A percentile compares a stretch with the other conserved stretches of the same genome.
Evolutionary conservation across 2,329 filamentous ascomycete genomes (phyloP).

Genomic region (Xenoacremonium recifei): DNA sequence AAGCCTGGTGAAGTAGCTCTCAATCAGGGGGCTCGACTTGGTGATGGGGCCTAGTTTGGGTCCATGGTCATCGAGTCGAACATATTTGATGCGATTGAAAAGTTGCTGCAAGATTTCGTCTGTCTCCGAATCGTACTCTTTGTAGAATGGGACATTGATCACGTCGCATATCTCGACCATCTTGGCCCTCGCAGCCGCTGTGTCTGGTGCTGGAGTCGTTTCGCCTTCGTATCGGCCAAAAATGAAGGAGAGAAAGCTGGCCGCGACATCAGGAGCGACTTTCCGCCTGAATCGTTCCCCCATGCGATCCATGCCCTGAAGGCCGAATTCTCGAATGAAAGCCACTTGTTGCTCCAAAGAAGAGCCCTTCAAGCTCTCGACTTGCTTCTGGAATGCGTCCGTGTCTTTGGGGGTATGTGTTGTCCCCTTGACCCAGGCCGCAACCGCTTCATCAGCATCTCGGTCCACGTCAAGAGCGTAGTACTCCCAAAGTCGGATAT

Average conservation of each 20-base stretch:
- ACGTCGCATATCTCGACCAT: constrained; percentile 70
- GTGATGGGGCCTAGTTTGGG: constrained; percentile 82
- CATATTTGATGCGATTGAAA: constrained; percentile 92
- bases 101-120: constrained; percentile 85
- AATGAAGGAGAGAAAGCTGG: constrained; percentile 46
- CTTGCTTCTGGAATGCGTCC: constrained; percentile 26
- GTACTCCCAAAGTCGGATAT: constrained; percentile 87
- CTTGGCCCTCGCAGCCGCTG: constrained; percentile 51
- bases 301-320: constrained; percentile 70
- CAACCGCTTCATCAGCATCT: constrained; percentile 65
- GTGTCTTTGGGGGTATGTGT: constrained; percentile 51
- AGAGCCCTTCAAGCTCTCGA: constrained; percentile 48
- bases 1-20: constrained; percentile 91
- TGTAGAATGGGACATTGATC: constrained; percentile 84
- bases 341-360: constrained; percentile 52
- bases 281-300: constrained; percentile 75
- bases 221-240: constrained; percentile 63
- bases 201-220: constrained; percentile 37
- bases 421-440: constrained; percentile 67
- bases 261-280: constrained; percentile 68
- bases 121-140: constrained; percentile 85
- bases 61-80: constrained; percentile 87
- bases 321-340: constrained; percentile 66
- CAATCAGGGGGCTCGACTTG: constrained; percentile 76
- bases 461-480: constrained; percentile 80